Evolutionary conservation across 2,329 filamentous ascomycete species (phyloP).

Genomic region (Cladosporium colombiae): DNA sequence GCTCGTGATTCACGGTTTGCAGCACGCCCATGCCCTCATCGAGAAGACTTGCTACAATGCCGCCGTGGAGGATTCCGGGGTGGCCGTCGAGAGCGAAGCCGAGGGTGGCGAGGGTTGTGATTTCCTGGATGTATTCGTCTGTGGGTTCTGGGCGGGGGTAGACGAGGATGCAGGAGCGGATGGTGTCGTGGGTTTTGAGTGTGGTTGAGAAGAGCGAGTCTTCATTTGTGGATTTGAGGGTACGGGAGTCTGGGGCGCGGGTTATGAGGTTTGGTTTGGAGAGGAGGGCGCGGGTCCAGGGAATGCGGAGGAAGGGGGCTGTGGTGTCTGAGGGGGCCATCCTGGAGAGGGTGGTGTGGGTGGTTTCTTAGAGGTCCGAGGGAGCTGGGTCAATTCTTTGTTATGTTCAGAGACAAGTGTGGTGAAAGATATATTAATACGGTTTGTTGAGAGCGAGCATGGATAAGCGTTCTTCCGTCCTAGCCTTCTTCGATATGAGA

Average conservation of each 20-base stretch:
- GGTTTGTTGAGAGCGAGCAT: slow-evolving; percentile 6
- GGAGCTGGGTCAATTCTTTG: neutral
- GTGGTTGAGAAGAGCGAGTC: slow-evolving; percentile 58
- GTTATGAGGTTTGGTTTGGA: slow-evolving; percentile 41
- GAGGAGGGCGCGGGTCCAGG: slow-evolving; percentile 36
- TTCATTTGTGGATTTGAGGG: slow-evolving; percentile 43
- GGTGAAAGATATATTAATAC: neutral
- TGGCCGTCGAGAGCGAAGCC: slow-evolving; percentile 58
- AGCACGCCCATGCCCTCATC: slow-evolving; percentile 60
- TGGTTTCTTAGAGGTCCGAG: neutral
- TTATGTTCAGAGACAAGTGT: neutral
- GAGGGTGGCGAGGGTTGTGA: slow-evolving; percentile 46
- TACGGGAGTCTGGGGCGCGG: slow-evolving; percentile 41
- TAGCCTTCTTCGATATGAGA: neutral
- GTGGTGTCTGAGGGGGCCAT: slow-evolving; percentile 30
- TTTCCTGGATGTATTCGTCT: slow-evolving; percentile 35
- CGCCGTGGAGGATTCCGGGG: slow-evolving; percentile 57
- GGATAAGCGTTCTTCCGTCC: slow-evolving; percentile 5
- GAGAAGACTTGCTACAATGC: slow-evolving; percentile 58
- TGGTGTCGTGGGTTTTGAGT: slow-evolving; percentile 53
- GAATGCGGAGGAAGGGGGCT: slow-evolving; percentile 35
- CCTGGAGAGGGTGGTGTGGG: neutral
- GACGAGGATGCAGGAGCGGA: slow-evolving; percentile 49
- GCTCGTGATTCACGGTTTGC: slow-evolving; percentile 46
- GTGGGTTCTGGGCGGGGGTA: slow-evolving; percentile 40